A percentile compares a stretch with the other conserved stretches of the same genome.
Conservation (phyloP, 176 grass and related monocot genomes). For the Aegilops sharonensis region DNA sequence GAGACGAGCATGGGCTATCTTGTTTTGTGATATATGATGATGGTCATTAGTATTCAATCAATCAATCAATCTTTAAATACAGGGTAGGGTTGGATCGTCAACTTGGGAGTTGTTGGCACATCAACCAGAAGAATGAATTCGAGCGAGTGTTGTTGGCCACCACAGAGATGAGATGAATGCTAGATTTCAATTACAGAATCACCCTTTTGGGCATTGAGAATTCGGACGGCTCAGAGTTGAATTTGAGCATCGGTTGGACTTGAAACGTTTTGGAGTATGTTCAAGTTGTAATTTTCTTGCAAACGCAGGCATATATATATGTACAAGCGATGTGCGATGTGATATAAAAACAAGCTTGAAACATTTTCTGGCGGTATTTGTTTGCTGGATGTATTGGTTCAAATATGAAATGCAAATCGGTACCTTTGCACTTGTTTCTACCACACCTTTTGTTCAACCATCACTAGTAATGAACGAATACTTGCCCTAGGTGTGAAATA, state of each 20-base stretch:
- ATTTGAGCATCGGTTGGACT: too few species aligned
- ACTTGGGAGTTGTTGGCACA: not conserved
- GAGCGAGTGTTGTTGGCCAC: not conserved
- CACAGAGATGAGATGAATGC: not conserved
- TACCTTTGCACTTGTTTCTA: too few species aligned
- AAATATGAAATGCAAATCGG: too few species aligned
- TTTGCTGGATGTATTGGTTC: too few species aligned
- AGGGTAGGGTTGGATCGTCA: not conserved
- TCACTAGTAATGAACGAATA: too few species aligned
- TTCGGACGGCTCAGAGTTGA: too few species aligned
- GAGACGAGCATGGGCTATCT: not conserved
- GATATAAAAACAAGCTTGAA: not conserved
- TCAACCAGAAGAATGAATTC: not conserved
- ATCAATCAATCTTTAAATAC: not conserved
- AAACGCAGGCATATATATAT: too few species aligned
- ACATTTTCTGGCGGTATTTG: too few species aligned
- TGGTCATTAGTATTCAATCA: not conserved
- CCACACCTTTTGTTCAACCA: too few species aligned
- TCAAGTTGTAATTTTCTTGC: not conserved
- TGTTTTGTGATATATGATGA: not conserved
- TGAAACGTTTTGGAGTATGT: too few species aligned
- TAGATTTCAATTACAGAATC: not conserved
- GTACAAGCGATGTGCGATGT: too few species aligned
- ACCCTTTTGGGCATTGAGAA: not conserved
- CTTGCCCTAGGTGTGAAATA: too few species aligned